Base-by-base conservation (phyloP, 768 basidiomycete genomes). In the Xerocomellus dryophilus region DNA sequence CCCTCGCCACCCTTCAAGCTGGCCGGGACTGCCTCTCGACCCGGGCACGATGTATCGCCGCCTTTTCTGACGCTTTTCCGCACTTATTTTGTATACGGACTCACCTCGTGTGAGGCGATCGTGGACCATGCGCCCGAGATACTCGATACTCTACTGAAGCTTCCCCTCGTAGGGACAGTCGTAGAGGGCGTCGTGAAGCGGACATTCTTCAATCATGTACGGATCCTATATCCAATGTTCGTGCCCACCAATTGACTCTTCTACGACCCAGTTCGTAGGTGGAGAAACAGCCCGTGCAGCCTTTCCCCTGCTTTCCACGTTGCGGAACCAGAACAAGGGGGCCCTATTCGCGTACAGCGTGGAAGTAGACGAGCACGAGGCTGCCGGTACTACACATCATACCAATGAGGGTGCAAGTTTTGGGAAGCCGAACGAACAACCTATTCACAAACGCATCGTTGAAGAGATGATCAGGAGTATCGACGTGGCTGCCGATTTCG, bases 141-240 rank as follows among this genome's bases (percentile, higher is more conserved):
- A 23, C 75, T 97, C 40, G 71, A 79, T 12, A 61, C 74, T 2
- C 62, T 86, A 15, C 68, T 77, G 6, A 73, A 76, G 39, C 70
- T 84, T 2, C 83, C 84, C 1, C 71, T 76, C 12, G 43, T 94
- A 0, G 81, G 76, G 53, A 74, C 80, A 50, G 61, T 92, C 38
- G 84, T 86, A 2, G 84, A 92, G 63, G 74, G 74, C 1, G 65
- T 90, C 50, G 86, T 96, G 6, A 78, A 90, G 39, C 71, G 77
- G 10, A 95, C 93, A 0, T 96, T 97, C 74, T 96, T 93, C 63
- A 78, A 81, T 43, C 93, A 95, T 73, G 89, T 87, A 57, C 29
- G 78, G 56, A 4, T 29, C 18, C 20, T 5, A 5, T 36, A 0
- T 17, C 7, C 5, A 4, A 23, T 32, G n/a, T n/a, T 4, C 11